Evolutionary conservation across 257 asterid species (phyloP).

Genomic region (Lycium ferocissimum): DNA sequence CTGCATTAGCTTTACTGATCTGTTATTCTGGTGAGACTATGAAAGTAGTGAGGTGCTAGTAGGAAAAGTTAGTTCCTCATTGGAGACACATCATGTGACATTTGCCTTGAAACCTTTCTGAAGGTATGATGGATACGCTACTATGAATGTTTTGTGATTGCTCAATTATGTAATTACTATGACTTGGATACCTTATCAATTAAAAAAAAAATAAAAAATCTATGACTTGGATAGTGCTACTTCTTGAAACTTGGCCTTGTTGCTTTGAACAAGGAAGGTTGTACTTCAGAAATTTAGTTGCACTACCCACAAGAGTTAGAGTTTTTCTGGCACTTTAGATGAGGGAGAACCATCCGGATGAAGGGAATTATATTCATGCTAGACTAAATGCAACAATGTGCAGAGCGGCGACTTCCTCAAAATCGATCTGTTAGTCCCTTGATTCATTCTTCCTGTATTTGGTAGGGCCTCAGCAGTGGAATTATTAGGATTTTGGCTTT

Average conservation of each 20-base stretch:
- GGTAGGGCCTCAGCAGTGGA: neutral
- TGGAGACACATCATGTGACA: neutral
- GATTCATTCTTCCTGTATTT: constrained; percentile 8
- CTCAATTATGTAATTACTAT: constrained; percentile 4
- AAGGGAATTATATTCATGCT: neutral
- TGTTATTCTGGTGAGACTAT: neutral
- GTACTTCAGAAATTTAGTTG: neutral
- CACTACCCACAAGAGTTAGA: neutral
- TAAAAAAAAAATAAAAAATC: too few species aligned
- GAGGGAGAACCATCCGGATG: neutral
- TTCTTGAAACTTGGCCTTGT: neutral
- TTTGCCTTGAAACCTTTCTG: neutral
- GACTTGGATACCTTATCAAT: neutral
- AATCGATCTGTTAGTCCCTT: neutral
- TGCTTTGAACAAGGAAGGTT: constrained; percentile 4
- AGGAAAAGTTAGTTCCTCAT: neutral
- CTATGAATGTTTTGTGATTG: neutral
- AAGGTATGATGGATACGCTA: neutral
- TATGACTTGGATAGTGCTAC: neutral
- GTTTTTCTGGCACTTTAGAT: neutral
- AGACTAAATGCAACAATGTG: neutral
- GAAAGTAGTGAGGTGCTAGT: constrained; percentile 7
- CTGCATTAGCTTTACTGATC: neutral
- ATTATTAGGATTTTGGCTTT: neutral
- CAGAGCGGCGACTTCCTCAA: neutral